phyloP scores from a whole-genome alignment of 106 monocot genomes.

The Acorus calamus region DNA sequence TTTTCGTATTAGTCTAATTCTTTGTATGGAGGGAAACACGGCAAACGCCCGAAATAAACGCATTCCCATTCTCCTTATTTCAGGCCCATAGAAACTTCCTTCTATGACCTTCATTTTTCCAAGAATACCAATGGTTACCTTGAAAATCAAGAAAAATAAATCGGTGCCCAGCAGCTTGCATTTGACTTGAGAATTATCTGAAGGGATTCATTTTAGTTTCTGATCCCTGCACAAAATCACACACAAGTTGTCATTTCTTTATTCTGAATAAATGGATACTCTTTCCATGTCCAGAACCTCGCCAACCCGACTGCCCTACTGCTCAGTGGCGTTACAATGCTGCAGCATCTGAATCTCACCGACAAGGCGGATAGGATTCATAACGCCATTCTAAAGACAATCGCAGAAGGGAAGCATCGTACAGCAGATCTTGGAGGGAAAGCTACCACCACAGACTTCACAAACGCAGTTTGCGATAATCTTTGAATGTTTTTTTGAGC shows the following conservation, averaged over 20 bases:
- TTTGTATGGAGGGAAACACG: no score
- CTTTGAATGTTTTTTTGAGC: constrained; percentile 10
- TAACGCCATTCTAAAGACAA: constrained; percentile 57
- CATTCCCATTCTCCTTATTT: no score
- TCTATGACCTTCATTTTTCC: no score
- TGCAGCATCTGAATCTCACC: constrained; percentile 62
- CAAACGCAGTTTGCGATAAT: constrained; percentile 41
- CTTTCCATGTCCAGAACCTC: constrained; percentile 41
- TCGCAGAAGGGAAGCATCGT: constrained; percentile 62
- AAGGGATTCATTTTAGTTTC: neutral
- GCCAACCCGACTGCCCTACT: constrained; percentile 85
- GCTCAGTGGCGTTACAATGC: constrained; percentile 72
- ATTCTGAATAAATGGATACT: neutral
- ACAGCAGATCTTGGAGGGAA: constrained; percentile 73
- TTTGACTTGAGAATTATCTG: no score
- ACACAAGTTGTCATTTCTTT: neutral
- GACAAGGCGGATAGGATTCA: constrained; percentile 76
- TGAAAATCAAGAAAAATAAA: no score
- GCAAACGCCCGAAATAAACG: no score
- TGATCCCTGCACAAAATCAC: no score
- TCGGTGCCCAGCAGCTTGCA: no score
- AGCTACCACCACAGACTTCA: constrained; percentile 47
- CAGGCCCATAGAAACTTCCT: no score
- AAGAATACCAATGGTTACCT: no score
- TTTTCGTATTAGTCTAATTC: no score